Evolutionary conservation across 768 basidiomycete species (phyloP).

Genomic region (Hydnomerulius pinastri): DNA sequence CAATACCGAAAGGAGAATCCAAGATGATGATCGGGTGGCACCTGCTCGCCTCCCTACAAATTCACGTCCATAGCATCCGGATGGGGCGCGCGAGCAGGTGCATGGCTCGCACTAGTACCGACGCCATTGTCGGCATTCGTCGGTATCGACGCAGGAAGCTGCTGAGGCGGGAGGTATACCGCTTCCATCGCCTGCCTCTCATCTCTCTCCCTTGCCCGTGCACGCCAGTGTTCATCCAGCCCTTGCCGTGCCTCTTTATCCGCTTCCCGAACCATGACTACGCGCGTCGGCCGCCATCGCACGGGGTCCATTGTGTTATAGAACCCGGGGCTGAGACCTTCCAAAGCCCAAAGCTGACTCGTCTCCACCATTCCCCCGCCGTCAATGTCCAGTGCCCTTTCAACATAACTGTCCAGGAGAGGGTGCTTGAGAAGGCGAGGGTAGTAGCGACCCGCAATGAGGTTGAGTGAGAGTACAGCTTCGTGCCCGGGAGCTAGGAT

Average conservation of each 20-base stretch:
- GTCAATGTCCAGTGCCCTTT: conserved; percentile 39
- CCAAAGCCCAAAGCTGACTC: conserved; percentile 68
- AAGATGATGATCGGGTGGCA: not conserved
- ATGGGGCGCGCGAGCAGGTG: not conserved
- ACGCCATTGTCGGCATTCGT: conserved; percentile 2
- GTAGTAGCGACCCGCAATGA: conserved; percentile 83
- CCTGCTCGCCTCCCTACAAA: not conserved
- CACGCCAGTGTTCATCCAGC: conserved; percentile 42
- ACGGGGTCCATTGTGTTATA: conserved; percentile 73
- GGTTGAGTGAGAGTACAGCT: conserved; percentile 63
- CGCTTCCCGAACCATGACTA: conserved; percentile 64
- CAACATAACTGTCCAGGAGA: conserved; percentile 45
- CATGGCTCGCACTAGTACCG: conserved; percentile 2
- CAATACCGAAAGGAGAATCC: not conserved
- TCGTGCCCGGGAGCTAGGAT: conserved; percentile 65
- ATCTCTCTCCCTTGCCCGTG: conserved; percentile 31
- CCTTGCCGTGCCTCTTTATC: conserved; percentile 48
- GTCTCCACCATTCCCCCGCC: conserved; percentile 40
- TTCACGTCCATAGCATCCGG: conserved; percentile 22
- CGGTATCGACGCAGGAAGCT: not conserved
- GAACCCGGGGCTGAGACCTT: conserved; percentile 67
- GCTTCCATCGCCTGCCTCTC: conserved; percentile 20
- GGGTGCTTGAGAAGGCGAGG: conserved; percentile 70
- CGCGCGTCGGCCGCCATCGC: conserved; percentile 51
- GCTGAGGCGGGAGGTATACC: conserved; percentile 15